Evolutionary conservation across 495 filamentous ascomycete genomes (phyloP).

Genomic region (Podospora comata): DNA sequence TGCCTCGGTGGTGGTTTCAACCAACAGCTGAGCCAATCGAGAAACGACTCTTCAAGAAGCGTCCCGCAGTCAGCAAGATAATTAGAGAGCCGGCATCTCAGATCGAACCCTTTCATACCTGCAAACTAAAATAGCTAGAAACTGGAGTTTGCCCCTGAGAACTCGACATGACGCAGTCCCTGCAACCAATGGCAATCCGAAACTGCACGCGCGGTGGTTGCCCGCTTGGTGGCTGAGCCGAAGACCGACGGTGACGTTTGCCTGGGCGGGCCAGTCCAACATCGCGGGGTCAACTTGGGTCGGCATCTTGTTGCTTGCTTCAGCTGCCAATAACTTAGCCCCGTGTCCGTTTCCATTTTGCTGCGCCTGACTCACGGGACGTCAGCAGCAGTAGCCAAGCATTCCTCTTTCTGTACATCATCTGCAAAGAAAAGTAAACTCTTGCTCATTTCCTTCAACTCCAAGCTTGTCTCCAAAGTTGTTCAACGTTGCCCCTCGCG

Average conservation of each 20-base stretch:
- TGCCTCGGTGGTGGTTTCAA: background rate
- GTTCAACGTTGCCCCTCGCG: background rate
- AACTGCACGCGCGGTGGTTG: background rate
- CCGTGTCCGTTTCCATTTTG: background rate
- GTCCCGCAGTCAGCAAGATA: background rate
- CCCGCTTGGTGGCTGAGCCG: background rate
- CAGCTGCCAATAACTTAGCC: constrained; percentile 7
- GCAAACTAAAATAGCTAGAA: background rate
- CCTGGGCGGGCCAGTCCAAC: background rate
- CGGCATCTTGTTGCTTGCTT: background rate
- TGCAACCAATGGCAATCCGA: background rate
- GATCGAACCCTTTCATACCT: background rate
- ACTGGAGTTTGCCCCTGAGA: background rate
- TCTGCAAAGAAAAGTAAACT: background rate
- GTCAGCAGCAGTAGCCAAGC: background rate
- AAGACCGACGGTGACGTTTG: constrained; percentile 7
- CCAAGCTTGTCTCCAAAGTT: background rate
- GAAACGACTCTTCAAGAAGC: background rate
- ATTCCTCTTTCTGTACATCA: background rate
- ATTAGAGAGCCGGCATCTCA: background rate
- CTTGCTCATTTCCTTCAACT: background rate
- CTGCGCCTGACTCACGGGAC: constrained; percentile 5
- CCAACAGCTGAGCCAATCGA: background rate
- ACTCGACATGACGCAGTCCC: background rate
- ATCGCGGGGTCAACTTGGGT: constrained; percentile 7